phyloP scores from a whole-genome alignment of 2,329 filamentous ascomycete genomes.

The Aspergillus terreus region DNA sequence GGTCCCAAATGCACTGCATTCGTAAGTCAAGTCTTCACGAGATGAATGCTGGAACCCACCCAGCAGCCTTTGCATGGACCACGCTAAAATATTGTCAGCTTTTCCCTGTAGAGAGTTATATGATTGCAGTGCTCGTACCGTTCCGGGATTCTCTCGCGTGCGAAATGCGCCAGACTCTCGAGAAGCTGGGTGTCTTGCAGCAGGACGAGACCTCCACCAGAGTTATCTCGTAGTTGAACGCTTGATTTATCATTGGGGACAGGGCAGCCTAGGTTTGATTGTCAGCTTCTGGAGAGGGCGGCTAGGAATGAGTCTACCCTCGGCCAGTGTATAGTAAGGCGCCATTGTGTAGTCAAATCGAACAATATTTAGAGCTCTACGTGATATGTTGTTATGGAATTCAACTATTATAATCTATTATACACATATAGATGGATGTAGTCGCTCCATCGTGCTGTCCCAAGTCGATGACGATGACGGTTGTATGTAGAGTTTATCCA shows the following conservation, averaged over 20 bases:
- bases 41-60: constrained; percentile 17
- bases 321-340: constrained; percentile 12
- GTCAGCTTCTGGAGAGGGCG: background rate
- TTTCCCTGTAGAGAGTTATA: background rate
- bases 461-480: background rate
- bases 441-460: too few relatives aligned
- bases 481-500: background rate
- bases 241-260: constrained; percentile 14
- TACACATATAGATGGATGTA: background rate
- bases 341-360: background rate
- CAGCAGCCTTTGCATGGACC: constrained; percentile 18
- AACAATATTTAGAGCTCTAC: background rate
- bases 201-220: constrained; percentile 38
- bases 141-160: constrained; percentile 59
- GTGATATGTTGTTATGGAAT: background rate
- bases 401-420: background rate
- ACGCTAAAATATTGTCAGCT: constrained; percentile 5
- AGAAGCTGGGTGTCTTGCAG: constrained; percentile 58
- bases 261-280: constrained; percentile 14
- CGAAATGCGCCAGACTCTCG: constrained; percentile 58
- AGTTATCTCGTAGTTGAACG: constrained; percentile 10
- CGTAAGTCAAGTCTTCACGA: background rate
- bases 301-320: constrained; percentile 4
- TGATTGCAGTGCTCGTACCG: constrained; percentile 22
- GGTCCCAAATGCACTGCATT: constrained; percentile 50